Percentiles rank a stretch among this genome's conserved stretches.
Conservation (phyloP, 352 stramenopile genomes). For the Phytophthora uliginosa region DNA sequence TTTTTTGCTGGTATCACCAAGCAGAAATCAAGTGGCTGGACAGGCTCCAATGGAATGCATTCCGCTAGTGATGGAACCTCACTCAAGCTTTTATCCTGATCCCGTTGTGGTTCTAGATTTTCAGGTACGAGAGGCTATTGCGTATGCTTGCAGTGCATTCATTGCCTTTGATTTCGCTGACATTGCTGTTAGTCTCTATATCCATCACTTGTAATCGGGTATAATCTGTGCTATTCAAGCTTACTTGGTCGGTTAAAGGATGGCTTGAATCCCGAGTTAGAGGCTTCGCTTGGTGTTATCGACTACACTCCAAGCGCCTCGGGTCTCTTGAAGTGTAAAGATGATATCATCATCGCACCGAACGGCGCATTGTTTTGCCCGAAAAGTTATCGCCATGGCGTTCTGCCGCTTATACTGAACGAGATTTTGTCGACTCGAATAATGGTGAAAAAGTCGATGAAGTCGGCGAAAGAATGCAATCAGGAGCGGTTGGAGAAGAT, state of each 20-base stretch:
- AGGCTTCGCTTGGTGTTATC: slow-evolving; percentile 72
- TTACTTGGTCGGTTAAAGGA: slow-evolving; percentile 94
- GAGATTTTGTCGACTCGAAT: slow-evolving; percentile 97
- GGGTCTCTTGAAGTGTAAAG: slow-evolving; percentile 55
- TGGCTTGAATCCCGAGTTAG: slow-evolving; percentile 74
- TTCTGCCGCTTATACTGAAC: slow-evolving; percentile 97
- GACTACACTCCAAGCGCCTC: slow-evolving; percentile 56
- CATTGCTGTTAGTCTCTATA: slow-evolving; percentile 94
- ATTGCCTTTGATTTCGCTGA: not conserved
- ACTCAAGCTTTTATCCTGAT: slow-evolving; percentile 97
- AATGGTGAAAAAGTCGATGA: slow-evolving; percentile 99
- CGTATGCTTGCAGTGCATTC: not conserved
- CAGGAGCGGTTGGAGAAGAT: slow-evolving; percentile 74
- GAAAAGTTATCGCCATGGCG: slow-evolving; percentile 93
- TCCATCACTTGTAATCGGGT: slow-evolving; percentile 99
- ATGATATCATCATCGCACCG: slow-evolving; percentile 81
- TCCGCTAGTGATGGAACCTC: slow-evolving; percentile 96
- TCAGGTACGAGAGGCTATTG: slow-evolving; percentile 58
- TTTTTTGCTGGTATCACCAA: slow-evolving; percentile 89
- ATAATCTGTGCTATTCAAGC: slow-evolving; percentile 99
- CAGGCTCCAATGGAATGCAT: slow-evolving; percentile 95
- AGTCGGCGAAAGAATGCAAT: slow-evolving; percentile 84
- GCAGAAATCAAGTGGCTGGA: slow-evolving; percentile 80
- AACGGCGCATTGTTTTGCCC: slow-evolving; percentile 98
- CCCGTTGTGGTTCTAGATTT: slow-evolving; percentile 99